A percentile compares a stretch with the other conserved stretches of the same genome.
These are phyloP conservation scores for Cladophialophora psammophila DNA, from an alignment of 2,329 filamentous ascomycete genomes.

Conservation along the genomic window DNA sequence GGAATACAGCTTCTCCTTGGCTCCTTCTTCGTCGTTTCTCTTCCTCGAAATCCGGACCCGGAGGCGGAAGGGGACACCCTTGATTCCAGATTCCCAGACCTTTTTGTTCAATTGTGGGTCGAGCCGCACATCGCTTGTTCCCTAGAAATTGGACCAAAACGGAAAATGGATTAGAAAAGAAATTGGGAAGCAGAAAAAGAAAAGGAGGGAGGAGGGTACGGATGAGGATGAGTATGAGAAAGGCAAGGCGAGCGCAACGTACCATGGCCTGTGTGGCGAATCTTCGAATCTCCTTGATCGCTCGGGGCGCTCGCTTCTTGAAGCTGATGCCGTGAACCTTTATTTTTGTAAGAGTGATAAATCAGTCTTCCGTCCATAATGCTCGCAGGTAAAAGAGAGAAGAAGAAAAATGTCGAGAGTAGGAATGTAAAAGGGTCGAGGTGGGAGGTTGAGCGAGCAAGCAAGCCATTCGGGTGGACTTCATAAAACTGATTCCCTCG, in stretches of 20 bases:
- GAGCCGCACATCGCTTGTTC: constrained; percentile 94
- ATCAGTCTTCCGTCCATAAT: constrained; percentile 75
- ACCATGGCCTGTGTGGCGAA: constrained; percentile 97
- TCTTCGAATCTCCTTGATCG: constrained; percentile 99
- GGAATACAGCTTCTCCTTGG: constrained; percentile 99
- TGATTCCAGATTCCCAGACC: constrained; percentile 99
- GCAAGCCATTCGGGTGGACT: constrained; percentile 66
- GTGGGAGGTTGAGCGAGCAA: constrained; percentile 2
- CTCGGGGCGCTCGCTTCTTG: constrained; percentile 99
- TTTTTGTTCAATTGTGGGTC: constrained; percentile 99
- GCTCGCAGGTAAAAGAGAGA: constrained; percentile 37
- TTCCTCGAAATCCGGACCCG: constrained; percentile 98
- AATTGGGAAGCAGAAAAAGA: background rate
- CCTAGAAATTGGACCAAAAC: constrained; percentile 60
- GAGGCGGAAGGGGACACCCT: constrained; percentile 97
- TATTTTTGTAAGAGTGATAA: constrained; percentile 44
- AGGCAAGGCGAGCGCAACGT: constrained; percentile 55
- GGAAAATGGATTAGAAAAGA: background rate
- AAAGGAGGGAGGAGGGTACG: background rate
- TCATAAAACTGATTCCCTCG: constrained; percentile 70
- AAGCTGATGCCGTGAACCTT: constrained; percentile 96
- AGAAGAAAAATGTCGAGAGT: constrained; percentile 10
- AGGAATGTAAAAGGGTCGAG: constrained; percentile 35
- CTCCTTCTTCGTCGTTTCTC: constrained; percentile 99
- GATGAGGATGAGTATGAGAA: background rate